phyloP scores from a whole-genome alignment of 1,139 yeast genomes.

The Candida mesenterica region DNA sequence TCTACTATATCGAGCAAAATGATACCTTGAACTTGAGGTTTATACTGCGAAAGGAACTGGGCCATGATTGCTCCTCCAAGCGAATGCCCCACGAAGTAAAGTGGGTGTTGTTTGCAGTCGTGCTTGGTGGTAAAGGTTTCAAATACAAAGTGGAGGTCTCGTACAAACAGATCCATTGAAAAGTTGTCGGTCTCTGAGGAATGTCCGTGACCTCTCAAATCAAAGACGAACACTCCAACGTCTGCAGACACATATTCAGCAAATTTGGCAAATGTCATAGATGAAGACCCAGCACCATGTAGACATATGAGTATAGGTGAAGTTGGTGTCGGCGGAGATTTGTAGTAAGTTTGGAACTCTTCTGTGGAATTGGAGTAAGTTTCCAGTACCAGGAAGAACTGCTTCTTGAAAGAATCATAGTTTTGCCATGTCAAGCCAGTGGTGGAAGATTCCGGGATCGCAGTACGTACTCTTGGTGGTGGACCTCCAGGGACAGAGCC shows the following conservation, averaged over 20 bases:
- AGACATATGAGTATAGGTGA: slow-evolving; percentile 70
- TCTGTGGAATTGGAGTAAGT: slow-evolving; percentile 5
- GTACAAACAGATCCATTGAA: slow-evolving; percentile 49
- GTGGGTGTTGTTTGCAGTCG: slow-evolving; percentile 12
- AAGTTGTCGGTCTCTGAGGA: slow-evolving; percentile 35
- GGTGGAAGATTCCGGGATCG: no score
- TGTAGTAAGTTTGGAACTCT: slow-evolving; percentile 55
- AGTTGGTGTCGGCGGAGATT: slow-evolving; percentile 43
- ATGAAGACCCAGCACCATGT: slow-evolving; percentile 96
- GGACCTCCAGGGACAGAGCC: neutral
- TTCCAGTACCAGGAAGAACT: slow-evolving; percentile 10
- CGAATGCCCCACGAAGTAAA: slow-evolving; percentile 80
- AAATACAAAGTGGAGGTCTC: slow-evolving; percentile 56
- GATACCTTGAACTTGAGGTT: slow-evolving; percentile 53
- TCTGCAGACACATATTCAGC: slow-evolving; percentile 23
- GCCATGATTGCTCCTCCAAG: slow-evolving; percentile 88
- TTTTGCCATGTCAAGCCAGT: slow-evolving; percentile 4
- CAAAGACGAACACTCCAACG: slow-evolving; percentile 69
- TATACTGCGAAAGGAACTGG: slow-evolving; percentile 24
- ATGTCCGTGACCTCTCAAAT: slow-evolving; percentile 81
- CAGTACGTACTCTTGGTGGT: neutral
- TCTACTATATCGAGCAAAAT: slow-evolving; percentile 89
- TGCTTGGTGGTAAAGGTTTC: slow-evolving; percentile 29
- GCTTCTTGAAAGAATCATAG: slow-evolving; percentile 8
- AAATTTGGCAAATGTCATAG: slow-evolving; percentile 67